phyloP scores from a whole-genome alignment of 1,284 basidiomycete genomes.

The Tylopilus sp. region DNA sequence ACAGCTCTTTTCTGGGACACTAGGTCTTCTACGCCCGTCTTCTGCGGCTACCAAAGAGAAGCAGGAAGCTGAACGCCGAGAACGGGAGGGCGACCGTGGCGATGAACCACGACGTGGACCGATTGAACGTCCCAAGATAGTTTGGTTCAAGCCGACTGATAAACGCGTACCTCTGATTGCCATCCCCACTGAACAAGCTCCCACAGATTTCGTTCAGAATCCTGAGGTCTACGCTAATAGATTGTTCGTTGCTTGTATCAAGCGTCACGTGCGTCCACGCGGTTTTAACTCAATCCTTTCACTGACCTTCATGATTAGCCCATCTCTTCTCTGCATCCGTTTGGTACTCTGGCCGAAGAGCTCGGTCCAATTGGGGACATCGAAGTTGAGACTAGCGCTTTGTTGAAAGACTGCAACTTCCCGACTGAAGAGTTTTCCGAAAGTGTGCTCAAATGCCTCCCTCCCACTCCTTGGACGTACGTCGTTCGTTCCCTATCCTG shows the following conservation, averaged over 20 bases:
- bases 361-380: conserved; percentile 98
- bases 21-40: conserved; percentile 93
- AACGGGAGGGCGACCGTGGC: conserved; percentile 89
- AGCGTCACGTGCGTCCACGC: conserved; percentile 72
- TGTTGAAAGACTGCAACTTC: conserved; percentile 98
- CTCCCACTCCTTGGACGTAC: conserved; percentile 90
- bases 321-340: conserved; percentile 96
- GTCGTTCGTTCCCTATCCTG: conserved; percentile 31
- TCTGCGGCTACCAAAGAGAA: conserved; percentile 99
- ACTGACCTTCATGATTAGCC: conserved; percentile 46
- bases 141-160: conserved; percentile 99
- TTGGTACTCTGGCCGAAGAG: conserved; percentile 97
- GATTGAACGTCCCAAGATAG: conserved; percentile 94
- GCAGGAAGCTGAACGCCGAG: conserved; percentile 95
- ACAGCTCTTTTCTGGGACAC: conserved; percentile 95
- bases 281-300: neutral
- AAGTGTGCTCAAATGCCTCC: conserved; percentile 93
- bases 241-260: conserved; percentile 97
- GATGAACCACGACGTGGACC: conserved; percentile 72
- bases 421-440: conserved; percentile 92
- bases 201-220: conserved; percentile 93
- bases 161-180: conserved; percentile 99
- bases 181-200: conserved; percentile 99
- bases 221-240: conserved; percentile 88
- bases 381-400: conserved; percentile 95